A percentile compares a stretch with the other conserved stretches of the same genome.
Evolutionary conservation across 805 yeast species (phyloP).

Genomic region (Ogataea ramenticola): DNA sequence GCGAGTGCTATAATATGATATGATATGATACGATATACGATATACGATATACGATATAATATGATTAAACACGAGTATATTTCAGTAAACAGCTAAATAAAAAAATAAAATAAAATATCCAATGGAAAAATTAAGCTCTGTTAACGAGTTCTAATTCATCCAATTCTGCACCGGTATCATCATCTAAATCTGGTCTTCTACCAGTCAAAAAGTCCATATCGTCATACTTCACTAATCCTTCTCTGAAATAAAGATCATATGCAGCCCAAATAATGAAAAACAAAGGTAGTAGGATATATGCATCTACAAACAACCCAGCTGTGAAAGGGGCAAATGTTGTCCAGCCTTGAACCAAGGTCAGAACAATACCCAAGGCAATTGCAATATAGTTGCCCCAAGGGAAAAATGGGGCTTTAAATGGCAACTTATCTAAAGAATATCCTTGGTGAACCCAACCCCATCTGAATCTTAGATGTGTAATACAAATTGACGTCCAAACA

Average conservation of each 20-base stretch:
- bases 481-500: slow-evolving; percentile 53
- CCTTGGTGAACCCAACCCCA: slow-evolving; percentile 11
- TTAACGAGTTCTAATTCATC: neutral
- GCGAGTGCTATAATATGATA: too few species aligned
- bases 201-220: slow-evolving; percentile 46
- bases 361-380: slow-evolving; percentile 49
- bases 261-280: slow-evolving; percentile 32
- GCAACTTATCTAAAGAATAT: slow-evolving; percentile 11
- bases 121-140: neutral
- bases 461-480: slow-evolving; percentile 44
- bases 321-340: slow-evolving; percentile 48
- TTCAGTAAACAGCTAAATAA: too few species aligned
- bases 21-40: too few species aligned
- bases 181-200: slow-evolving; percentile 22
- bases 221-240: slow-evolving; percentile 25
- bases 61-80: too few species aligned
- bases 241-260: slow-evolving; percentile 11
- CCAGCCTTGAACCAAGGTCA: slow-evolving; percentile 69
- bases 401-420: slow-evolving; percentile 30
- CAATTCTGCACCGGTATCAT: neutral
- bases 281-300: slow-evolving; percentile 54
- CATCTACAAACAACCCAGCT: slow-evolving; percentile 48
- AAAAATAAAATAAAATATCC: too few species aligned
- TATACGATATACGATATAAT: too few species aligned
- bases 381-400: slow-evolving; percentile 40